Evolutionary conservation across 305 asterid genomes (phyloP).

Genomic region (Fraxinus dipetala): DNA sequence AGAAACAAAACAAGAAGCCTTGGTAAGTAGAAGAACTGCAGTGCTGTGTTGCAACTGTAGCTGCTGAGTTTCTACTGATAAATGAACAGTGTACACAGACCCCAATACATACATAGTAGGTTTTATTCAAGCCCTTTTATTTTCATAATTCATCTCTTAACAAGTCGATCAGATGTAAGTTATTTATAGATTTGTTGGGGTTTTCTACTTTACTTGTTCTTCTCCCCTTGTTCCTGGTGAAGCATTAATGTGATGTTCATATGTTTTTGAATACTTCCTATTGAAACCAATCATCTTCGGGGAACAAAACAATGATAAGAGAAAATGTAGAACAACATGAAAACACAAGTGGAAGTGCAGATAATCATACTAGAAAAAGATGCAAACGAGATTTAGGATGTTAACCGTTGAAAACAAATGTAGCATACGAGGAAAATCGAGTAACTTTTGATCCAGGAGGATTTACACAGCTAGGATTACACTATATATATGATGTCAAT

Average conservation of each 20-base stretch:
- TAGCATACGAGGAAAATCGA: neutral
- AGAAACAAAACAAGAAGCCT: neutral
- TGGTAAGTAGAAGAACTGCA: neutral
- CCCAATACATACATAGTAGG: neutral
- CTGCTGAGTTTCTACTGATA: neutral
- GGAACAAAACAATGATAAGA: neutral
- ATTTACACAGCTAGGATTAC: neutral
- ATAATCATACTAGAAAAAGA: neutral
- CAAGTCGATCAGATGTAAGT: neutral
- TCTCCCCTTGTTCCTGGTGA: neutral
- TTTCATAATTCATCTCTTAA: neutral
- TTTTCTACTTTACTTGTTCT: neutral
- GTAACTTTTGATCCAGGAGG: neutral
- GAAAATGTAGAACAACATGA: neutral
- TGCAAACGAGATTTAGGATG: neutral
- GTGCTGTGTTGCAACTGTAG: neutral
- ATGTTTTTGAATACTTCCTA: neutral
- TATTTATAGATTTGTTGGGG: neutral
- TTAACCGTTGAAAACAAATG: neutral
- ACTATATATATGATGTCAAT: neutral
- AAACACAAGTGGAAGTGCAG: neutral
- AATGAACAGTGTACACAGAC: neutral
- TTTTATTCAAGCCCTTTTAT: neutral
- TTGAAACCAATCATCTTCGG: neutral
- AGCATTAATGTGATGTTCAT: neutral